Percentiles rank a stretch among this genome's conserved stretches.
Evolutionary conservation across 192 early-diverging fungal genomes (phyloP).

Genomic region (Mortierella alpina): DNA sequence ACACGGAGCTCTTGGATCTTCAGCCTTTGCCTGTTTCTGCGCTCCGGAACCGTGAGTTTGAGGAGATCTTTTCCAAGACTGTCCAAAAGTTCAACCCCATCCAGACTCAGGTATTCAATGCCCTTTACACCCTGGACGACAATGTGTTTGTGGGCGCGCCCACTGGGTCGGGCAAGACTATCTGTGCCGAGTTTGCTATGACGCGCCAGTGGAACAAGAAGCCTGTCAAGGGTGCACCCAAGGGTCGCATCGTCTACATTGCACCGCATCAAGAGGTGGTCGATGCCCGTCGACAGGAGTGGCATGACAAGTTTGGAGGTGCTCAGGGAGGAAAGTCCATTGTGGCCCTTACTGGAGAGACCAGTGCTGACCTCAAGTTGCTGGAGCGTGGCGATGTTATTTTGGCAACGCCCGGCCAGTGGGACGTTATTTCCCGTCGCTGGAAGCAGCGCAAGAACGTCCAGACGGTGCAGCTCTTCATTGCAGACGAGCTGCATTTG

Average conservation of each 20-base stretch:
- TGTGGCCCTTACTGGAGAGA: slow-evolving; percentile 91
- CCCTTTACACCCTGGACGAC: slow-evolving; percentile 88
- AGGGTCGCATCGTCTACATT: slow-evolving; percentile 87
- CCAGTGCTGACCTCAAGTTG: slow-evolving; percentile 87
- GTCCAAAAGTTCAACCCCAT: slow-evolving; percentile 90
- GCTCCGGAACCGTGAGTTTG: slow-evolving; percentile 80
- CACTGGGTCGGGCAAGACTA: slow-evolving; percentile 94
- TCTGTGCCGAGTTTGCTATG: slow-evolving; percentile 95
- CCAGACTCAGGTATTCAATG: slow-evolving; percentile 95
- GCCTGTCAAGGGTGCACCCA: slow-evolving; percentile 50
- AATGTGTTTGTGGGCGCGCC: slow-evolving; percentile 94
- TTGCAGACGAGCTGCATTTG: slow-evolving; percentile 95
- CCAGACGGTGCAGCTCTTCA: slow-evolving; percentile 87
- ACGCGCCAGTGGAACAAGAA: slow-evolving; percentile 83
- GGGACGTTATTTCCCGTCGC: slow-evolving; percentile 94
- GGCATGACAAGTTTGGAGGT: slow-evolving; percentile 82
- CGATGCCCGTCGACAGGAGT: slow-evolving; percentile 78
- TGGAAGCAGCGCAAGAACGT: slow-evolving; percentile 98
- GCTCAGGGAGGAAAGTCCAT: slow-evolving; percentile 91
- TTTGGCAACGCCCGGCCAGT: slow-evolving; percentile 88
- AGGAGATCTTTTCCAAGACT: slow-evolving; percentile 69
- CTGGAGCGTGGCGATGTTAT: slow-evolving; percentile 94
- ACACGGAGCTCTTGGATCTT: slow-evolving; percentile 94
- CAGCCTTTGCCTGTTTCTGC: slow-evolving; percentile 88
- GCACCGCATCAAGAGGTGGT: slow-evolving; percentile 91